These are phyloP conservation scores for Magnaporthales sp. DNA, from an alignment of 2,329 filamentous ascomycete species.

Conservation along the genomic window DNA sequence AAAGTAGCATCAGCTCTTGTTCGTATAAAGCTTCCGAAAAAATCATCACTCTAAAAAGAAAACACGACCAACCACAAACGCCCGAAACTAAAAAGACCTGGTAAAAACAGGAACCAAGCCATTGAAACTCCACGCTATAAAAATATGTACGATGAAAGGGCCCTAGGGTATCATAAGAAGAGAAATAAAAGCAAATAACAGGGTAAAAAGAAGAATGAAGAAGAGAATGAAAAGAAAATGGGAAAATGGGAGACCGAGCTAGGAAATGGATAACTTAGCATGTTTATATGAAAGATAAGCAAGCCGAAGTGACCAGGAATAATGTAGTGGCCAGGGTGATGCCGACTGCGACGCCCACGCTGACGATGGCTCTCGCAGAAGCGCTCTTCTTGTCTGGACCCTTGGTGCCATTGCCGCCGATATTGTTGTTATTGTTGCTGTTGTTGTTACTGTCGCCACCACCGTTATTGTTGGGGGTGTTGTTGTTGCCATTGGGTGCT, in stretches of 20 bases:
- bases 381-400: neutral
- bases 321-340: neutral
- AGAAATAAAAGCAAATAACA: neutral
- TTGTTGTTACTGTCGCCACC: too few relatives aligned
- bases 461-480: too few relatives aligned
- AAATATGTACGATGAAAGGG: neutral
- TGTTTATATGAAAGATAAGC: neutral
- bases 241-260: neutral
- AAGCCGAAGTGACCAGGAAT: neutral
- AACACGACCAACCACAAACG: neutral
- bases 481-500: neutral
- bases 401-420: neutral
- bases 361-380: neutral
- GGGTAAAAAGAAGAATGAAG: neutral
- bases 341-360: neutral
- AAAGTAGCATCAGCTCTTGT: neutral
- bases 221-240: neutral
- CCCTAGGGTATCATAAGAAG: neutral
- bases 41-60: neutral
- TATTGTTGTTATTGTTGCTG: neutral
- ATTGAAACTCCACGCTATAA: neutral
- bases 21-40: neutral
- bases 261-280: neutral
- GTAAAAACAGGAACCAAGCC: neutral
- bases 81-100: neutral